These are phyloP conservation scores for Fusarium sambucinum DNA, from an alignment of 2,329 filamentous ascomycete genomes.

Conservation along the genomic window DNA sequence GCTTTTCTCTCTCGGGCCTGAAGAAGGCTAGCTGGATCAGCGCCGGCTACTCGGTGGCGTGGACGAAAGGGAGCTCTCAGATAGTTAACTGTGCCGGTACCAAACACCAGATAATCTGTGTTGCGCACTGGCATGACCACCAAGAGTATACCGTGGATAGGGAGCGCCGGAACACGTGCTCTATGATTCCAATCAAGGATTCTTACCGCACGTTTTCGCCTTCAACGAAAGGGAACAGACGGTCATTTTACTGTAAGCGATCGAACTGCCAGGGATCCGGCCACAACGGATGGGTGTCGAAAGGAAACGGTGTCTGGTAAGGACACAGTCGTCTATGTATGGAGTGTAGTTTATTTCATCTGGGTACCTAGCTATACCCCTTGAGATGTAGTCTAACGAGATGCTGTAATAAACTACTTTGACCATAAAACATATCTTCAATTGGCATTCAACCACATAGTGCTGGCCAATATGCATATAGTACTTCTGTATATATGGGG, in stretches of 20 bases:
- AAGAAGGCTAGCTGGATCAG: not conserved
- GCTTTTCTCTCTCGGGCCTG: not conserved
- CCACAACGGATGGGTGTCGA: not conserved
- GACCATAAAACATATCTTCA: rapidly evolving
- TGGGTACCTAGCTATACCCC: too few relatives aligned
- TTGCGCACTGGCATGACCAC: not conserved
- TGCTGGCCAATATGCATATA: too few relatives aligned
- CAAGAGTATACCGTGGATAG: not conserved
- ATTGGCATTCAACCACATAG: too few relatives aligned
- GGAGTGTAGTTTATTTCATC: too few relatives aligned
- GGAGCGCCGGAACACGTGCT: not conserved
- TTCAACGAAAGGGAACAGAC: not conserved
- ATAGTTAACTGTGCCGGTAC: not conserved
- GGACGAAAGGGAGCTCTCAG: not conserved
- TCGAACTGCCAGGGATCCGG: not conserved
- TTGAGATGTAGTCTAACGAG: rapidly evolving
- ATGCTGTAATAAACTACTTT: too few relatives aligned
- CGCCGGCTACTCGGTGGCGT: not conserved
- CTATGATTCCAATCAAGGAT: not conserved
- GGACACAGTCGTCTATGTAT: not conserved
- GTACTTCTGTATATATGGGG: too few relatives aligned
- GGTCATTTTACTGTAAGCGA: not conserved
- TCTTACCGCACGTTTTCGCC: not conserved
- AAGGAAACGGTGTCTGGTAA: not conserved
- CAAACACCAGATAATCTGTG: not conserved